These are phyloP conservation scores for Linum trigynum DNA, from an alignment of 345 rosid species.

Conservation along the genomic window DNA sequence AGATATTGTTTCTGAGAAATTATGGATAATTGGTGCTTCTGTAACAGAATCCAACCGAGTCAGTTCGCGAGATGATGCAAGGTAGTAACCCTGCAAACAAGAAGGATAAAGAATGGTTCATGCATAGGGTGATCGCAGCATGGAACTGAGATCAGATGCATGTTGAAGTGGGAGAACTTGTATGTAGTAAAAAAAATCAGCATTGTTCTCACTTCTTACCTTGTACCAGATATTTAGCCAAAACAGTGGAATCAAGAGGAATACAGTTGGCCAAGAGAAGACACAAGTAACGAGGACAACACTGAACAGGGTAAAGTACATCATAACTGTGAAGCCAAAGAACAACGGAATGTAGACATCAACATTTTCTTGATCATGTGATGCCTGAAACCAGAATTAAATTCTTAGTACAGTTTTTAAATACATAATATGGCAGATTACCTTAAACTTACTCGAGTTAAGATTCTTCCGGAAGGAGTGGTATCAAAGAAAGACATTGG, in stretches of 20 bases:
- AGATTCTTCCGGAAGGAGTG: conserved; percentile 64
- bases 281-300: conserved; percentile 52
- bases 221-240: conserved; percentile 57
- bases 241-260: conserved; percentile 43
- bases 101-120: background rate
- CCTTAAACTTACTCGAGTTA: conserved; percentile 39
- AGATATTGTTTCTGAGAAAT: conserved; percentile 68
- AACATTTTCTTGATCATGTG: conserved; percentile 62
- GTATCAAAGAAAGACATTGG: conserved; percentile 59
- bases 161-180: background rate
- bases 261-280: conserved; percentile 56
- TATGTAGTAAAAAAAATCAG: background rate
- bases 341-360: conserved; percentile 69
- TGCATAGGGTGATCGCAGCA: background rate
- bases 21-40: conserved; percentile 77
- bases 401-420: background rate
- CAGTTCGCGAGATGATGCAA: conserved; percentile 73
- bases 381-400: conserved; percentile 35
- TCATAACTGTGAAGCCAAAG: conserved; percentile 51
- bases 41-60: conserved; percentile 74
- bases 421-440: background rate
- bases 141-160: background rate
- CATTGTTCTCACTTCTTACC: conserved; percentile 41
- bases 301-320: conserved; percentile 66
- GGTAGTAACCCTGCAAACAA: conserved; percentile 62